These are phyloP conservation scores for Russula brevipes DNA, from an alignment of 768 basidiomycete species.

Conservation along the genomic window DNA sequence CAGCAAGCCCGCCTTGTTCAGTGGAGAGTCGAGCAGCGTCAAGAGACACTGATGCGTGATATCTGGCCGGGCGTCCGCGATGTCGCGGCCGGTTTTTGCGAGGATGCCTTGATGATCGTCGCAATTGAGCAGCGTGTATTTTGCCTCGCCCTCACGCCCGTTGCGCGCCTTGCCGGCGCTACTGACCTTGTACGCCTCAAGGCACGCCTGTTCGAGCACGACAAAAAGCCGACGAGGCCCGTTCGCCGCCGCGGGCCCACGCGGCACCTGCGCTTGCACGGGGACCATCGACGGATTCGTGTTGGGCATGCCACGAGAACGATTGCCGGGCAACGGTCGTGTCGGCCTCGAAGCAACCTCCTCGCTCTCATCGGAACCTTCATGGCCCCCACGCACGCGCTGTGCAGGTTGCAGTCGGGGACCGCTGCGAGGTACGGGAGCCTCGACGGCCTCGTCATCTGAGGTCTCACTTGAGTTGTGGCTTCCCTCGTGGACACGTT, in stretches of 20 bases:
- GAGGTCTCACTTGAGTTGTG: conserved; percentile 27
- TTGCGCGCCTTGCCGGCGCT: conserved; percentile 49
- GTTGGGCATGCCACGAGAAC: conserved; percentile 33
- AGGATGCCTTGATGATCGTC: conserved; percentile 99
- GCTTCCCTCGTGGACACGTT: conserved; percentile 28
- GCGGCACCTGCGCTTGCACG: conserved; percentile 72
- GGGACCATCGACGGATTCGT: conserved; percentile 80
- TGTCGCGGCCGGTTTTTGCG: conserved; percentile 95
- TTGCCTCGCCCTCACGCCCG: conserved; percentile 67
- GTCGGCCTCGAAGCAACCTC: conserved; percentile 41
- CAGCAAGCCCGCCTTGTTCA: conserved; percentile 94
- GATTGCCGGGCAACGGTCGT: conserved; percentile 36
- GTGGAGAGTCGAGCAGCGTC: conserved; percentile 92
- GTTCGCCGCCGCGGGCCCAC: conserved; percentile 42
- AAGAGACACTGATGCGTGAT: conserved; percentile 99
- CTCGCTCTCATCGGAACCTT: conserved; percentile 42
- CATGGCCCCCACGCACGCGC: background rate
- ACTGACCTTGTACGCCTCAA: conserved; percentile 89
- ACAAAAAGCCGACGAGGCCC: conserved; percentile 75
- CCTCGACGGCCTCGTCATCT: conserved; percentile 46
- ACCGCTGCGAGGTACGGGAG: conserved; percentile 4
- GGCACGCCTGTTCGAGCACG: conserved; percentile 87
- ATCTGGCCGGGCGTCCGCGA: conserved; percentile 98
- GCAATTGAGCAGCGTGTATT: conserved; percentile 95
- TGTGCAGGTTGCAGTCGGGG: background rate